Evolutionary conservation across 2,329 filamentous ascomycete genomes (phyloP).

Genomic region (Stachybotrys chlorohalonatus): DNA sequence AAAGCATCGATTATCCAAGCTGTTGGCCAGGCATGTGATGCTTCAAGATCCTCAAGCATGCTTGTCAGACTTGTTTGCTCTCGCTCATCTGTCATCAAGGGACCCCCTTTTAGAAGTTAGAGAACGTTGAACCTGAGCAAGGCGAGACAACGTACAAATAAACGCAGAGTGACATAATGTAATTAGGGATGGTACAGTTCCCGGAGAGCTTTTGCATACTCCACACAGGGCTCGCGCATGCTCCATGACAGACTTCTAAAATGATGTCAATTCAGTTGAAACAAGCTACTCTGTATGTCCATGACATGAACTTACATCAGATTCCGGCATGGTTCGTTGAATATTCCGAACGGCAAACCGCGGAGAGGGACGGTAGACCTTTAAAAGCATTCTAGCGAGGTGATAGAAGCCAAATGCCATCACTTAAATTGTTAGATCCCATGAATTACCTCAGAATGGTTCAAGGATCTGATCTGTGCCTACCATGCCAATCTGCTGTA

Average conservation of each 20-base stretch:
- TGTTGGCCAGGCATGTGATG: constrained; percentile 4
- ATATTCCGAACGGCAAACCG: constrained; percentile 4
- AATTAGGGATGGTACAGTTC: constrained; percentile 4
- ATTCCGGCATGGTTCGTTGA: constrained; percentile 1
- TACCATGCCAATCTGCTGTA: constrained; percentile 6
- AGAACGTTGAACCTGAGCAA: background rate
- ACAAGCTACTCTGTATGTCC: background rate
- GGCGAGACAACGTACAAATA: constrained; percentile 3
- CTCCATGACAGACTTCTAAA: constrained; percentile 1
- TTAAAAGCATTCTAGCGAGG: constrained; percentile 4
- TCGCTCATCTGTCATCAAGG: constrained; percentile 3
- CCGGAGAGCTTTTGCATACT: constrained; percentile 2
- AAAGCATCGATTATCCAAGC: constrained; percentile 3
- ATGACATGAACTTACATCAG: constrained; percentile 1
- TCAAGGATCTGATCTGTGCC: constrained; percentile 1
- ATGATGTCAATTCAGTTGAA: background rate
- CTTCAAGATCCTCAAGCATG: constrained; percentile 4
- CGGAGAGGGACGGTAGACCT: constrained; percentile 3
- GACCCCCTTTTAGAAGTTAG: constrained; percentile 4
- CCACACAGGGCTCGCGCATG: constrained; percentile 5
- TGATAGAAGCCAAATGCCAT: constrained; percentile 6
- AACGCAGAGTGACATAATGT: constrained; percentile 5
- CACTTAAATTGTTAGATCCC: background rate
- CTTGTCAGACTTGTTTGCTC: constrained; percentile 2
- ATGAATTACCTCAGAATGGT: background rate